Evolutionary conservation across 768 basidiomycete genomes (phyloP).

Genomic region (Floccularia luteovirens): DNA sequence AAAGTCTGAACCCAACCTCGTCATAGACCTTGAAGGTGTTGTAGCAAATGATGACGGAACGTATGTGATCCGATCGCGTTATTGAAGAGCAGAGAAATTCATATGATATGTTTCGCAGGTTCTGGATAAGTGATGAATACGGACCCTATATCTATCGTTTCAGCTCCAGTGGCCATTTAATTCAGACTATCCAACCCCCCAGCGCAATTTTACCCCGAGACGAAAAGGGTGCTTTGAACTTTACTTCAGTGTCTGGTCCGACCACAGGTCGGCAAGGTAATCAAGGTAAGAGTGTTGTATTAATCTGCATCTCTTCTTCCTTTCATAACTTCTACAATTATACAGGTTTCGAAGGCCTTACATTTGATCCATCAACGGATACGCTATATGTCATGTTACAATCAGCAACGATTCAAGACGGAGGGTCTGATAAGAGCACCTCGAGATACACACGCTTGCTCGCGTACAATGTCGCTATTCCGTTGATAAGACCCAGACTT

Average conservation of each 20-base stretch:
- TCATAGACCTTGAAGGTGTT: constrained; percentile 52
- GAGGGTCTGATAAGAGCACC: constrained; percentile 38
- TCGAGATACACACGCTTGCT: constrained; percentile 48
- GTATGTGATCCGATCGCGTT: constrained; percentile 19
- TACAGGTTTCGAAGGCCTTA: constrained; percentile 54
- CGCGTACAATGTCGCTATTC: constrained; percentile 40
- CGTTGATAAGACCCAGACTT: constrained; percentile 24
- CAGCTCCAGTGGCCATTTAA: constrained; percentile 33
- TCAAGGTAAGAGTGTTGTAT: constrained; percentile 29
- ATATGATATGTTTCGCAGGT: constrained; percentile 23
- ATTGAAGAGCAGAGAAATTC: background rate
- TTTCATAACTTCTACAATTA: background rate
- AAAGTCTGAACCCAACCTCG: constrained; percentile 32
- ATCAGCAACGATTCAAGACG: constrained; percentile 56
- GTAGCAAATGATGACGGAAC: constrained; percentile 51
- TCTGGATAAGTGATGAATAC: constrained; percentile 66
- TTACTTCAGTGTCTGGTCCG: constrained; percentile 41
- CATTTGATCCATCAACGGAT: constrained; percentile 34
- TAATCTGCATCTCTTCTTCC: background rate
- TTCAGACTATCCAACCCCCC: constrained; percentile 54
- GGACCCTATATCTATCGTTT: constrained; percentile 59
- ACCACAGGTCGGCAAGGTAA: constrained; percentile 47
- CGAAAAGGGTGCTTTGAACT: constrained; percentile 36
- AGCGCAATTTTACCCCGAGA: constrained; percentile 44
- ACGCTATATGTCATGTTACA: constrained; percentile 59